Evolutionary conservation across 2,329 filamentous ascomycete species (phyloP).

Genomic region (Malbranchea zuffiana): DNA sequence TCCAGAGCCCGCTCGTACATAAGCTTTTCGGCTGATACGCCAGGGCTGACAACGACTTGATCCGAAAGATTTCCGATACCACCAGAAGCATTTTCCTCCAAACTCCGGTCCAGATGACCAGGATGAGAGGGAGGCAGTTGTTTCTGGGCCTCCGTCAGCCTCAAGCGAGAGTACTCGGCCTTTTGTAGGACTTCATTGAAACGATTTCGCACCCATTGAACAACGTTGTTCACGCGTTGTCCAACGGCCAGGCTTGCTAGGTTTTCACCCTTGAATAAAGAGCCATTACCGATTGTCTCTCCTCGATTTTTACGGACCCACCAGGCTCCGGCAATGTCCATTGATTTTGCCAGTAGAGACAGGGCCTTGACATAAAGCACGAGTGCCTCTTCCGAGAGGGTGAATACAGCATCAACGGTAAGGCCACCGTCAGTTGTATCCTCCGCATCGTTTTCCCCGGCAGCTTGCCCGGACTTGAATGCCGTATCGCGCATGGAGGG

Average conservation of each 20-base stretch:
- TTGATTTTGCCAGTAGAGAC: slow-evolving; percentile 78
- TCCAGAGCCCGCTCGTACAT: slow-evolving; percentile 97
- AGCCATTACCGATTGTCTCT: slow-evolving; percentile 44
- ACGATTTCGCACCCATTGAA: slow-evolving; percentile 85
- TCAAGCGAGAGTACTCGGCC: slow-evolving; percentile 82
- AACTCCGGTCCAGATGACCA: slow-evolving; percentile 72
- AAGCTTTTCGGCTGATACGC: slow-evolving; percentile 86
- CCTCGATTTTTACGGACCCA: slow-evolving; percentile 70
- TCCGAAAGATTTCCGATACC: slow-evolving; percentile 55
- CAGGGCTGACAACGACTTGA: slow-evolving; percentile 72
- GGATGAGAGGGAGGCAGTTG: slow-evolving; percentile 75
- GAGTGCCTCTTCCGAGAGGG: slow-evolving; percentile 83
- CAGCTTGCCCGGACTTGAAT: slow-evolving; percentile 20
- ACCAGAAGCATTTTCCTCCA: slow-evolving; percentile 49
- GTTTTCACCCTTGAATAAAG: slow-evolving; percentile 33
- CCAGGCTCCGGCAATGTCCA: slow-evolving; percentile 90
- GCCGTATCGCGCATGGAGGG: slow-evolving; percentile 48
- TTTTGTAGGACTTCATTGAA: slow-evolving; percentile 98
- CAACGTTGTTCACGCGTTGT: slow-evolving; percentile 76
- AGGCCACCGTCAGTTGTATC: slow-evolving; percentile 63
- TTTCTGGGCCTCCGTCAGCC: slow-evolving; percentile 75
- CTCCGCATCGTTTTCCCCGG: slow-evolving; percentile 28
- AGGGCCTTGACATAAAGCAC: slow-evolving; percentile 94
- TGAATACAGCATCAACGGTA: slow-evolving; percentile 73
- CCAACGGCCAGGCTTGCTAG: slow-evolving; percentile 44